These are phyloP conservation scores for Pseudotulostoma volvatum DNA, from an alignment of 495 filamentous ascomycete species.

Conservation along the genomic window DNA sequence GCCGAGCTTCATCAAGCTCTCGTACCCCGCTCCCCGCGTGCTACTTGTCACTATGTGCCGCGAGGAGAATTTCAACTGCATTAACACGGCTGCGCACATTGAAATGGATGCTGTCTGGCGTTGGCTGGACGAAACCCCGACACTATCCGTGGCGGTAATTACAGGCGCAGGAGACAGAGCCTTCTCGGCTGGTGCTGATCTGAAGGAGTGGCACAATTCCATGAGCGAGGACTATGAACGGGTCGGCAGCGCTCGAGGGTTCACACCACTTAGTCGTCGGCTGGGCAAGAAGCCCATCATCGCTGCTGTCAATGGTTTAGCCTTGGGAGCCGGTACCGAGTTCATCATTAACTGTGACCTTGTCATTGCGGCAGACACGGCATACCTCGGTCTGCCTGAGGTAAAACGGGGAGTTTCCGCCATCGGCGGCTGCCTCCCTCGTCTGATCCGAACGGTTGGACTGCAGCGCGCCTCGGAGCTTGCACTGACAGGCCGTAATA, in stretches of 20 bases:
- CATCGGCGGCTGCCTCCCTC: slow-evolving; percentile 53
- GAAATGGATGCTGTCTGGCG: slow-evolving; percentile 37
- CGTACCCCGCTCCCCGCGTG: slow-evolving; percentile 31
- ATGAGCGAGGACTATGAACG: background rate
- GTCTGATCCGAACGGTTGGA: slow-evolving; percentile 52
- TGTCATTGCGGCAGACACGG: slow-evolving; percentile 37
- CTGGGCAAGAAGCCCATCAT: slow-evolving; percentile 44
- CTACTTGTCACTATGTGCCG: slow-evolving; percentile 34
- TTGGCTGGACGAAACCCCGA: slow-evolving; percentile 41
- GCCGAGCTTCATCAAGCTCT: slow-evolving; percentile 7
- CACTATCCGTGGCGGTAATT: slow-evolving; percentile 36
- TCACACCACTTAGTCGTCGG: slow-evolving; percentile 16
- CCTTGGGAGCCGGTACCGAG: slow-evolving; percentile 59
- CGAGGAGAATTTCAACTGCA: slow-evolving; percentile 31
- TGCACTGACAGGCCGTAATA: slow-evolving; percentile 43
- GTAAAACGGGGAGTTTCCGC: slow-evolving; percentile 53
- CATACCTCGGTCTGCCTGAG: slow-evolving; percentile 50
- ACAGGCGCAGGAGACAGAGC: slow-evolving; percentile 36
- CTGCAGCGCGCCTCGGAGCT: slow-evolving; percentile 56
- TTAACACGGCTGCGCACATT: slow-evolving; percentile 32
- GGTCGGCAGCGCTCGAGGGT: background rate
- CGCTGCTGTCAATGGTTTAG: slow-evolving; percentile 60
- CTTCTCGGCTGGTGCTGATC: slow-evolving; percentile 44
- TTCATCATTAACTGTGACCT: slow-evolving; percentile 57
- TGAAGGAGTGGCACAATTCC: slow-evolving; percentile 21